A percentile compares a stretch with the other conserved stretches of the same genome.
phyloP scores from a whole-genome alignment of 805 yeast genomes.

The Vanderwaltozyma yarrowii region DNA sequence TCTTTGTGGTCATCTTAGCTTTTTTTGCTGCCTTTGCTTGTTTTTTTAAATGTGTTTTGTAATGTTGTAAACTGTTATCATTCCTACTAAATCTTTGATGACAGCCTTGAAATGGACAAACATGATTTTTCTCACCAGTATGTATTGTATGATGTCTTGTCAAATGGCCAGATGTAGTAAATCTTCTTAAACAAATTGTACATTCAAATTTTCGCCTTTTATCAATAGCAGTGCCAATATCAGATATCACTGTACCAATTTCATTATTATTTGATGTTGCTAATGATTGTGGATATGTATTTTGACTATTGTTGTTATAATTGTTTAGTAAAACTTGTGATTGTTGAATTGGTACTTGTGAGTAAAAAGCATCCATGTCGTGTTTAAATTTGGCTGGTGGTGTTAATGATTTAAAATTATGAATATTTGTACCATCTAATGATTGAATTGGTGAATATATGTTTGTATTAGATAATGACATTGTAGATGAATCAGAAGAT shows the following conservation, averaged over 20 bases:
- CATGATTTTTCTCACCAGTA: constrained; percentile 83
- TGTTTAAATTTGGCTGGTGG: no score
- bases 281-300: no score
- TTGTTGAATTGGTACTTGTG: no score
- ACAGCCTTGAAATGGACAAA: constrained; percentile 78
- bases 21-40: background rate
- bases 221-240: background rate
- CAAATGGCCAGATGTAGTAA: constrained; percentile 85
- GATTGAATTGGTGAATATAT: background rate
- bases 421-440: background rate
- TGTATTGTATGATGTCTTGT: constrained; percentile 85
- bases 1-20: background rate
- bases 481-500: no score
- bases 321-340: no score
- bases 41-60: constrained; percentile 61
- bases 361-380: no score
- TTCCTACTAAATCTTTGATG: constrained; percentile 79
- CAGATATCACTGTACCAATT: no score
- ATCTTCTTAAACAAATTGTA: constrained; percentile 29
- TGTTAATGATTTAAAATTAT: no score
- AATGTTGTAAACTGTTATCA: constrained; percentile 91
- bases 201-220: constrained; percentile 17
- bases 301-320: no score
- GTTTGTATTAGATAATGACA: no score
- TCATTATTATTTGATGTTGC: no score